phyloP scores from a whole-genome alignment of 2,329 filamentous ascomycete genomes.

The Arthrinium phaeospermum region DNA sequence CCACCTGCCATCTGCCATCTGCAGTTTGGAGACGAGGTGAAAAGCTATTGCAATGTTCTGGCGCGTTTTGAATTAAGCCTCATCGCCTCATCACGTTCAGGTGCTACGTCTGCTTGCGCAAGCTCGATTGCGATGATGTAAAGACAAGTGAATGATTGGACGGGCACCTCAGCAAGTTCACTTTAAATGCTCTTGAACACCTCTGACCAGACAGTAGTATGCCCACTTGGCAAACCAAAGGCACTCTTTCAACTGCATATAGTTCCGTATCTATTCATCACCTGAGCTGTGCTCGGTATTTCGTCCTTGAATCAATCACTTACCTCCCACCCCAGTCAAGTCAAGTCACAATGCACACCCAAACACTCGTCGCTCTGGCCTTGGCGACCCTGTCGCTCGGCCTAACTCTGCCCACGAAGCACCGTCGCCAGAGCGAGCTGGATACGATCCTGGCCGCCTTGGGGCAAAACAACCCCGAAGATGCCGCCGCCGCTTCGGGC shows the following conservation, averaged over 20 bases:
- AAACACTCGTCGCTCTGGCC: background rate
- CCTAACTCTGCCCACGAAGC: background rate
- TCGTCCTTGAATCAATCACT: background rate
- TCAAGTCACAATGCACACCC: background rate
- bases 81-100: background rate
- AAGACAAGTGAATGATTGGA: background rate
- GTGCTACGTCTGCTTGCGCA: background rate
- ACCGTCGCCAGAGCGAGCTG: background rate
- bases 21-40: background rate
- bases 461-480: slow-evolving; percentile 13
- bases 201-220: background rate
- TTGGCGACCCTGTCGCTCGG: background rate
- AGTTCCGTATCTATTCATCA: background rate
- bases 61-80: background rate
- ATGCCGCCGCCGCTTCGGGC: slow-evolving; percentile 9
- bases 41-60: background rate
- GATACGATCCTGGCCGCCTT: background rate
- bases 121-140: background rate
- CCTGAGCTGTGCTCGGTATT: slow-evolving; percentile 17
- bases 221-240: background rate
- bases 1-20: background rate
- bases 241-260: background rate
- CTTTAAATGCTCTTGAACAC: background rate
- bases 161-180: background rate
- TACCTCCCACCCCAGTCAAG: background rate